Percentiles rank a stretch among this genome's conserved stretches.
Conservation (phyloP, 148 eudicot genomes). For the Camellia granthamiana region DNA sequence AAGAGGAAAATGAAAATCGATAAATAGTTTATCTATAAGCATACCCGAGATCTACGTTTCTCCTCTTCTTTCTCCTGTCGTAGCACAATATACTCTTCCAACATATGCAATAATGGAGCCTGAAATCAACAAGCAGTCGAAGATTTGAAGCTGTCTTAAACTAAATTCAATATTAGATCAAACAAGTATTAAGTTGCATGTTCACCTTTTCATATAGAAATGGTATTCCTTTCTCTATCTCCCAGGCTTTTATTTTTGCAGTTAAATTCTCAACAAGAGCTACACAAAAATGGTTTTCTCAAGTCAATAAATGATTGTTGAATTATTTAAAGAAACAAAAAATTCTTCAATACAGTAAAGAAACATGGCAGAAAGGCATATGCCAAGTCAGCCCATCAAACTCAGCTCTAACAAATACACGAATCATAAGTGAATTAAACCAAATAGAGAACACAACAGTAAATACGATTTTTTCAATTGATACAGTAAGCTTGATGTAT, state of each 20-base stretch:
- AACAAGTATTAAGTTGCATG: slow-evolving; percentile 6
- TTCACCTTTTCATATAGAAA: slow-evolving; percentile 69
- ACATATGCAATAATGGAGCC: slow-evolving; percentile 51
- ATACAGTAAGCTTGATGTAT: not conserved
- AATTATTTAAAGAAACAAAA: not conserved
- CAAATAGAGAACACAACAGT: not conserved
- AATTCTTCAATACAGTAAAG: not conserved
- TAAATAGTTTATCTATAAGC: slow-evolving; percentile 9
- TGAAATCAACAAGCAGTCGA: slow-evolving; percentile 21
- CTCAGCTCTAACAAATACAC: not conserved
- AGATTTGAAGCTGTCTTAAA: not conserved
- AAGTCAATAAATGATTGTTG: not conserved
- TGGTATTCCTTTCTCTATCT: slow-evolving; percentile 62
- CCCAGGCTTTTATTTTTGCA: slow-evolving; percentile 73
- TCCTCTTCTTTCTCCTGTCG: slow-evolving; percentile 75
- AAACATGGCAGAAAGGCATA: not conserved
- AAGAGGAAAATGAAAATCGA: not conserved
- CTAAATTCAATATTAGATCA: not conserved
- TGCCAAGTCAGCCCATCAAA: not conserved
- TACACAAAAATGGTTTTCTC: slow-evolving; percentile 27
- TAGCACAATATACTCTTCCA: slow-evolving; percentile 54
- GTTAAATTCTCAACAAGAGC: slow-evolving; percentile 70
- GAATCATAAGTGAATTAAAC: not conserved
- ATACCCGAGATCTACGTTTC: slow-evolving; percentile 79
- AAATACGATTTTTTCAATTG: not conserved